A percentile compares a stretch with the other conserved stretches of the same genome.
Evolutionary conservation across 768 basidiomycete species (phyloP).

Genomic region (Auricularia auricula-judae): DNA sequence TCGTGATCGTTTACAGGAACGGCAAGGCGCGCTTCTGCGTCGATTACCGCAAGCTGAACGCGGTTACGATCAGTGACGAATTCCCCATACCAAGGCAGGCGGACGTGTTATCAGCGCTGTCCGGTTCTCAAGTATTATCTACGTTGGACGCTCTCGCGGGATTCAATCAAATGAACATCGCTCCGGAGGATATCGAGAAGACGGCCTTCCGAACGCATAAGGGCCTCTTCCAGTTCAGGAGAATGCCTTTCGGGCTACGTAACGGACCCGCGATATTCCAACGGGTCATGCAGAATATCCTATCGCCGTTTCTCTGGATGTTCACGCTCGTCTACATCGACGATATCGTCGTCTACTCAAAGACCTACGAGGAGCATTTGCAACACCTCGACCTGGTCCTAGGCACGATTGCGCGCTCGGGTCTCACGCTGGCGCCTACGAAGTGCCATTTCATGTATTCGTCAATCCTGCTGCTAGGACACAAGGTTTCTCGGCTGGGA

Average conservation of each 20-base stretch:
- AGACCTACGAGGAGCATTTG: too few relatives aligned
- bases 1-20: too few relatives aligned
- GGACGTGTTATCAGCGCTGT: conserved; percentile 19
- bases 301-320: conserved; percentile 9
- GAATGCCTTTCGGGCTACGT: conserved; percentile 30
- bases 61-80: conserved; percentile 15
- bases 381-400: too few relatives aligned
- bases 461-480: too few relatives aligned
- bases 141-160: conserved; percentile 27
- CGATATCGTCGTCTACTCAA: too few relatives aligned
- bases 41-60: too few relatives aligned
- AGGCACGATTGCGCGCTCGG: too few relatives aligned
- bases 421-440: too few relatives aligned
- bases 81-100: conserved; percentile 19
- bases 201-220: conserved; percentile 28
- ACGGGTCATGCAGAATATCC: conserved; percentile 25
- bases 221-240: conserved; percentile 30
- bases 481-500: too few relatives aligned
- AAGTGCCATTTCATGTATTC: too few relatives aligned
- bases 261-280: conserved; percentile 9
- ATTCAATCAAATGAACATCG: conserved; percentile 29
- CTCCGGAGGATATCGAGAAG: conserved; percentile 18
- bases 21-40: too few relatives aligned
- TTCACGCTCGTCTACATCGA: conserved; percentile 10
- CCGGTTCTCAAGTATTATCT: conserved; percentile 21